These are phyloP conservation scores for Dichomitus squalens DNA, from an alignment of 1,284 basidiomycete species.

Conservation along the genomic window DNA sequence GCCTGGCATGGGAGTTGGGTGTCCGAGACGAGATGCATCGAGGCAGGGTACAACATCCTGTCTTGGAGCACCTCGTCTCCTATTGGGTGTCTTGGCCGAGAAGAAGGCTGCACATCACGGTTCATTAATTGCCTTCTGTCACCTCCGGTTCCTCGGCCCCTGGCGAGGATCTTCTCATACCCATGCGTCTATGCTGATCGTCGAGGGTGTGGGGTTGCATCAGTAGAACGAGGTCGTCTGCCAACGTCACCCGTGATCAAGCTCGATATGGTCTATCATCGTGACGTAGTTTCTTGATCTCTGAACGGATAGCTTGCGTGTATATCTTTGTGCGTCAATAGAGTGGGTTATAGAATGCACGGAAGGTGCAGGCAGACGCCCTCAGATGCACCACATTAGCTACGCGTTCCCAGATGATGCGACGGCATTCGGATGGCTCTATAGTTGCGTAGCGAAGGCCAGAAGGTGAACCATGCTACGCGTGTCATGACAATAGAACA, in stretches of 20 bases:
- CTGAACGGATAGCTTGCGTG: not conserved
- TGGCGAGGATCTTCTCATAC: not conserved
- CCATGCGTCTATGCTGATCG: not conserved
- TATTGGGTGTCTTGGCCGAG: not conserved
- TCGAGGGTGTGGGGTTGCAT: not conserved
- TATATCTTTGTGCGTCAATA: too few species aligned
- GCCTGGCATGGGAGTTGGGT: not conserved
- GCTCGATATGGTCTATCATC: not conserved
- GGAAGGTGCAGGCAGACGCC: not conserved
- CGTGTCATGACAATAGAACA: not conserved
- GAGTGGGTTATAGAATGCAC: not conserved
- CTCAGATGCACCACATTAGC: not conserved
- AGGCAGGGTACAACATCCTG: not conserved
- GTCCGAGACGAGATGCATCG: not conserved
- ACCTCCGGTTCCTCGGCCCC: conserved; percentile 1
- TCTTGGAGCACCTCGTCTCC: not conserved
- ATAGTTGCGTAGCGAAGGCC: not conserved
- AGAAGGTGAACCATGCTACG: not conserved
- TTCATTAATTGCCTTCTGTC: not conserved
- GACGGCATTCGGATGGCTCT: not conserved
- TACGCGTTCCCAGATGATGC: not conserved
- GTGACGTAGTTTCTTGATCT: not conserved
- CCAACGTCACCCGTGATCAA: not conserved
- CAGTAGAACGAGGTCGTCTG: not conserved
- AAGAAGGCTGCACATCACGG: not conserved